These are phyloP conservation scores for Trypanosoma congolense DNA, from an alignment of 208 protist species.

Conservation along the genomic window DNA sequence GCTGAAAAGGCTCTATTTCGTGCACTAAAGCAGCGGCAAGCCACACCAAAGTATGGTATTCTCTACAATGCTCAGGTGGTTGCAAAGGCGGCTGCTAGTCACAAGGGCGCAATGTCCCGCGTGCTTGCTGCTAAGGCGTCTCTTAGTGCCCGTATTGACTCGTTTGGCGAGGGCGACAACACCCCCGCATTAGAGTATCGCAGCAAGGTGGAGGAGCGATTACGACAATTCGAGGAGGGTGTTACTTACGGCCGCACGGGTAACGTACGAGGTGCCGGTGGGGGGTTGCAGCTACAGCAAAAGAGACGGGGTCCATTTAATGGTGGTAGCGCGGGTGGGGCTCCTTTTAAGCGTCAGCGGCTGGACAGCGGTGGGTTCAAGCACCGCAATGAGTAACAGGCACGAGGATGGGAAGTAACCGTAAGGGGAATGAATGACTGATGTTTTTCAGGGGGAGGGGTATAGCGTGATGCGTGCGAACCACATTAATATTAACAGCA, in stretches of 20 bases:
- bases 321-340: conserved; percentile 20
- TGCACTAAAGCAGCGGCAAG: conserved; percentile 97
- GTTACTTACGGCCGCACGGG: conserved; percentile 84
- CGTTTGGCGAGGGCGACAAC: conserved; percentile 94
- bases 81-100: conserved; percentile 87
- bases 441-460: no score
- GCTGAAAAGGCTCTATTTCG: conserved; percentile 99
- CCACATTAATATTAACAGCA: no score
- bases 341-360: conserved; percentile 41
- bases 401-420: background rate
- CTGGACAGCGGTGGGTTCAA: conserved; percentile 45
- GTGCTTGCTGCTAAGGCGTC: conserved; percentile 98
- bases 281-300: conserved; percentile 41
- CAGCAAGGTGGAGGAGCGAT: conserved; percentile 84
- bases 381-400: conserved; percentile 26
- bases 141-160: conserved; percentile 97
- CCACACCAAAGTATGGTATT: conserved; percentile 99
- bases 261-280: conserved; percentile 76
- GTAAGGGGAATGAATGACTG: conserved; percentile 10
- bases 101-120: conserved; percentile 95
- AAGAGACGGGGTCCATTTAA: conserved; percentile 42
- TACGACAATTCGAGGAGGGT: conserved; percentile 88
- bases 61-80: conserved; percentile 98
- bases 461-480: no score
- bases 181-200: conserved; percentile 84